Conservation (phyloP, 768 basidiomycete species). For the Phallus indusiatus region DNA sequence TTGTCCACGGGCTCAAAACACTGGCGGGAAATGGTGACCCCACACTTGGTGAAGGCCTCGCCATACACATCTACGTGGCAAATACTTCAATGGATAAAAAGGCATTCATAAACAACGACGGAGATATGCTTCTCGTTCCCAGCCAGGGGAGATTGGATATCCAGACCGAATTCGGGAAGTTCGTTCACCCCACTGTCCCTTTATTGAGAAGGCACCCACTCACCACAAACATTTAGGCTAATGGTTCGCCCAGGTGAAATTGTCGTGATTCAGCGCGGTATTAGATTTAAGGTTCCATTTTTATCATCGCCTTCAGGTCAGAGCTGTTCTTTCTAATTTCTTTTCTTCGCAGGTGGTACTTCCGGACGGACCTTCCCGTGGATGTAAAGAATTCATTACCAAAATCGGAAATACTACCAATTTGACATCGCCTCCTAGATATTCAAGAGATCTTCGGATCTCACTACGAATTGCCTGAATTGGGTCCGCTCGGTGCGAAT, state of each 20-base stretch:
- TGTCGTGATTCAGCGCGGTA: constrained; percentile 54
- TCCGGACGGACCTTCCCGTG: constrained; percentile 52
- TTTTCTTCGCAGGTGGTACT: constrained; percentile 29
- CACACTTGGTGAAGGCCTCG: constrained; percentile 52
- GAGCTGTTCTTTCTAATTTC: neutral
- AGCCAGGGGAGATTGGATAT: constrained; percentile 58
- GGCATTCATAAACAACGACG: constrained; percentile 55
- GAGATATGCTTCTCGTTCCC: constrained; percentile 59
- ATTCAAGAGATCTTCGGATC: constrained; percentile 56
- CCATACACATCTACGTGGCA: constrained; percentile 52
- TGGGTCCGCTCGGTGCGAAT: constrained; percentile 56
- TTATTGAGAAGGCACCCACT: neutral
- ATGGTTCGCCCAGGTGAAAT: constrained; percentile 60
- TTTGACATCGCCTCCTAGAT: constrained; percentile 25
- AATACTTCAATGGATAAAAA: constrained; percentile 51
- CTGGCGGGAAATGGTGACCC: constrained; percentile 56
- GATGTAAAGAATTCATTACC: constrained; percentile 35
- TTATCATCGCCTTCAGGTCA: constrained; percentile 13
- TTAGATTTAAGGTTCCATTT: constrained; percentile 50
- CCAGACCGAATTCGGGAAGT: constrained; percentile 63
- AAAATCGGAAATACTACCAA: neutral
- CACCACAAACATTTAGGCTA: constrained; percentile 30
- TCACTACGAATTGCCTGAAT: constrained; percentile 54
- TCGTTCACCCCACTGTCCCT: constrained; percentile 15
- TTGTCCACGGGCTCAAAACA: constrained; percentile 52